Conservation (phyloP, 352 stramenopile genomes). For the Phytophthora sojae region DNA sequence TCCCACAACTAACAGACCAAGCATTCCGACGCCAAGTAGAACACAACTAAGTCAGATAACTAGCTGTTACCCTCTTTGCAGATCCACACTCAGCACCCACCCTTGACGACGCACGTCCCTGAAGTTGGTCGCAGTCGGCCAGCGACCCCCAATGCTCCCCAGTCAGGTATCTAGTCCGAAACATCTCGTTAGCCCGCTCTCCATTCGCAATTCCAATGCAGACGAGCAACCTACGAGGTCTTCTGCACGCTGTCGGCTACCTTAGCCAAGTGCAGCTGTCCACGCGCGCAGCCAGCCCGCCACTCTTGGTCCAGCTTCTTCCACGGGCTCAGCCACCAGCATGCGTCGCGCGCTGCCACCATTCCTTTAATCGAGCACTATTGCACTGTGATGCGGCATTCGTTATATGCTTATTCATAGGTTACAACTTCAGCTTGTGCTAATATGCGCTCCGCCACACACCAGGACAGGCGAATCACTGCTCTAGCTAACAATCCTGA, state of each 20-base stretch:
- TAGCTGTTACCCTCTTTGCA: background rate
- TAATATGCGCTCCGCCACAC: no score
- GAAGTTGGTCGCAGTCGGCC: constrained; percentile 52
- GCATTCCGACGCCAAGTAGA: background rate
- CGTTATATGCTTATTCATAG: background rate
- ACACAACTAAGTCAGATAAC: background rate
- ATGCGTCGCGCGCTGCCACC: constrained; percentile 21
- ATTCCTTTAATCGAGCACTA: background rate
- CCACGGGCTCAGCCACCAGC: constrained; percentile 73
- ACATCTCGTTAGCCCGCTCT: background rate
- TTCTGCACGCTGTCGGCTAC: constrained; percentile 79
- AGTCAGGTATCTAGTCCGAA: constrained; percentile 57
- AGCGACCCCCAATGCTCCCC: constrained; percentile 72
- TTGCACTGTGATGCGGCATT: background rate
- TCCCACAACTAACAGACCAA: constrained; percentile 60
- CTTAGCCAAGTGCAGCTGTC: constrained; percentile 71
- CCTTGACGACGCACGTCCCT: constrained; percentile 54
- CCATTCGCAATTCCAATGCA: background rate
- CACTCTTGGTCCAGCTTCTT: constrained; percentile 77
- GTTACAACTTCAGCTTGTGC: background rate
- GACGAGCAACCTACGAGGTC: constrained; percentile 57
- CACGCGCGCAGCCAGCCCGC: constrained; percentile 49
- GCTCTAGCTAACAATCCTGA: no score
- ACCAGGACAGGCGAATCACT: no score
- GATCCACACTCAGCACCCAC: constrained; percentile 31